Conservation (phyloP, 352 stramenopile species). For the Thraustochytrium sp. region DNA sequence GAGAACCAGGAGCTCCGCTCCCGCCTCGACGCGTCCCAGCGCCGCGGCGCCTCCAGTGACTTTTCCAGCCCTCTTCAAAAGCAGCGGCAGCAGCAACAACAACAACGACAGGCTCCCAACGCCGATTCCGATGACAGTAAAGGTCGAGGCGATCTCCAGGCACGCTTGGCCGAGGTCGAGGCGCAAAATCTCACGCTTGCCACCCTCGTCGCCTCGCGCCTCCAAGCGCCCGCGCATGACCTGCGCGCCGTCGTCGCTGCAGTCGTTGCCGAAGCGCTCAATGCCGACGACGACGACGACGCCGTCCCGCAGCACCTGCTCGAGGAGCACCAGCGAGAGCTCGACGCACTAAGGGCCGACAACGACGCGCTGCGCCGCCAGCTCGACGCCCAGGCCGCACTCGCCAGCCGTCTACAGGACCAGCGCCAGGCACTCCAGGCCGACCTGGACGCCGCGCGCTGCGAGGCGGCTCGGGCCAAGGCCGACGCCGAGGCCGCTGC, state of each 20-base stretch:
- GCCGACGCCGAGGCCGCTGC: no score
- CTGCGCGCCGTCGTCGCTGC: not conserved
- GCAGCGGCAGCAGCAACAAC: not conserved
- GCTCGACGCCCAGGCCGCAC: no score
- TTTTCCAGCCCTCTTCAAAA: no score
- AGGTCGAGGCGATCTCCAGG: not conserved
- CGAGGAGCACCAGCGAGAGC: not conserved
- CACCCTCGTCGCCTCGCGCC: not conserved
- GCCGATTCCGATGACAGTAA: not conserved
- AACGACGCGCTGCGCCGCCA: no score
- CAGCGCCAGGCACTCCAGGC: no score
- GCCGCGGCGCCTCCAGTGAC: not conserved
- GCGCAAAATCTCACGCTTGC: not conserved
- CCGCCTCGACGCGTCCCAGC: not conserved
- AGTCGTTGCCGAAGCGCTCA: not conserved
- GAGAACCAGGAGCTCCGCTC: conserved; percentile 31
- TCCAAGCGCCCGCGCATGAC: not conserved
- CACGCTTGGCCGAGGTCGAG: not conserved
- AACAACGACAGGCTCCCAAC: not conserved
- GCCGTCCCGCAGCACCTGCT: not conserved
- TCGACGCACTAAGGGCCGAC: not conserved
- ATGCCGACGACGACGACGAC: not conserved
- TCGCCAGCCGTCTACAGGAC: no score
- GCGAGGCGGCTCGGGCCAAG: no score
- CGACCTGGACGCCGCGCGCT: no score